phyloP scores from a whole-genome alignment of 2,329 filamentous ascomycete species.

The Rhinocladiella similis region DNA sequence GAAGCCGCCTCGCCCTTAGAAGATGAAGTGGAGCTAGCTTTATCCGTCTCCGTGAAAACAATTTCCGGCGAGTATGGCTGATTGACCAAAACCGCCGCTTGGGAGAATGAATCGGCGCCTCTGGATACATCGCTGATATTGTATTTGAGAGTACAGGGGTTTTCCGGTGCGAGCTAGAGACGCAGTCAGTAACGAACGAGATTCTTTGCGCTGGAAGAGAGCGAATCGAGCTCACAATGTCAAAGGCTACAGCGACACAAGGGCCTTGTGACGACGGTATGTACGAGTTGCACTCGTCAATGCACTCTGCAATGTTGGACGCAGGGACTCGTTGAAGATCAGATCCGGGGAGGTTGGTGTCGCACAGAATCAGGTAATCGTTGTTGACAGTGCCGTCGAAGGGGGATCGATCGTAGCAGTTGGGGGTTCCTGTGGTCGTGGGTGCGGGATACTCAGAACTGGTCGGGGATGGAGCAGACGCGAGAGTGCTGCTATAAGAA shows the following conservation, averaged over 20 bases:
- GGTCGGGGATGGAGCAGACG: background rate
- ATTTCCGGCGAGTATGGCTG: slow-evolving; percentile 17
- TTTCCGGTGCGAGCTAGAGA: slow-evolving; percentile 11
- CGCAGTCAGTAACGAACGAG: background rate
- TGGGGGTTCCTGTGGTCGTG: slow-evolving; percentile 21
- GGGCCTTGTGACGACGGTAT: slow-evolving; percentile 9
- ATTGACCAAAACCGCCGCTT: slow-evolving; percentile 23
- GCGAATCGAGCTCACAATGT: slow-evolving; percentile 15
- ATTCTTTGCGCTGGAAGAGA: background rate
- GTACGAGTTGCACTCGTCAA: slow-evolving; percentile 19
- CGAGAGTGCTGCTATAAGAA: background rate
- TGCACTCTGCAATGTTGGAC: slow-evolving; percentile 20
- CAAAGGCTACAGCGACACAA: slow-evolving; percentile 22
- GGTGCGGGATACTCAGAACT: slow-evolving; percentile 9
- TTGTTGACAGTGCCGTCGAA: slow-evolving; percentile 23
- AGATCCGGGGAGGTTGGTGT: slow-evolving; percentile 21
- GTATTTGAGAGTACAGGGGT: slow-evolving; percentile 22
- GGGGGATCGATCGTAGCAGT: slow-evolving; percentile 21
- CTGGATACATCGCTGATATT: slow-evolving; percentile 12
- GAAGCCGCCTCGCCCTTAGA: background rate
- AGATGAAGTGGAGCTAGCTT: background rate
- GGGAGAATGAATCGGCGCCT: slow-evolving; percentile 17
- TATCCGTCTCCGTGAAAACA: slow-evolving; percentile 7
- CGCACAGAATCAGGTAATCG: slow-evolving; percentile 21
- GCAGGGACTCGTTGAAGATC: slow-evolving; percentile 13